Base-by-base conservation (phyloP, 140 eudicot species). In the Artemisia princeps region DNA sequence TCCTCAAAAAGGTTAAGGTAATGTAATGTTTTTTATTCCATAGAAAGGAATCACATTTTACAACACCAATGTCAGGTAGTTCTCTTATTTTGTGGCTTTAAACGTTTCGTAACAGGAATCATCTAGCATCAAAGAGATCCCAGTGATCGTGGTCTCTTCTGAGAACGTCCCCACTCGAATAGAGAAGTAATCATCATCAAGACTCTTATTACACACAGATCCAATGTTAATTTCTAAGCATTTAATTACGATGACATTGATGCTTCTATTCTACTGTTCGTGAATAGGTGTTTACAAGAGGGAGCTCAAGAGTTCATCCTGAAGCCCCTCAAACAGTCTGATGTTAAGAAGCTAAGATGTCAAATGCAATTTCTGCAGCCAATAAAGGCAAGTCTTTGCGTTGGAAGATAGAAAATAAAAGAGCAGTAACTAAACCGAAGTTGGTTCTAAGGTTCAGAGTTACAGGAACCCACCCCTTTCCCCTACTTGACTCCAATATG, bases 111-210 rank as follows among this genome's bases (percentile, higher is more conserved):
- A 48, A 78, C 74, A 88, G 96, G 96, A 83, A 73, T 85, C 88
- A 22, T 69, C 86, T 13, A 62, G 46, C 40, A 72, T 85, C 57
- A 88, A 77, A 67, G 90, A 86, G 77, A 81, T 88, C 73, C 96
- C 96, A 0, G 96, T 88, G 23, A 90, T 83, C 14, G 80, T 88
- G 50, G 76, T 88, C 72, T 88, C 96, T 17, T 88, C 96, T 19
- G 96, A 88, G 77, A 83, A 86, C 56, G 78, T 83, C 46, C 94
- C 94, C 52, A 75, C 90, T 48, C 80, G 90, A 67, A 86, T 86
- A 22, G 76, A 83, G 68, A 77, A 71, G 96, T 88, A 88, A 78
- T 48, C 42, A 45, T 54, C 50, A 45, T 68, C 54, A 1, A 64
- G 2, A 19, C 50, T 53, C 50, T 53, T 60, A 56, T 64, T 26